A percentile compares a stretch with the other conserved stretches of the same genome.
phyloP scores from a whole-genome alignment of 495 filamentous ascomycete species.

The Chlorociboria aeruginascens region DNA sequence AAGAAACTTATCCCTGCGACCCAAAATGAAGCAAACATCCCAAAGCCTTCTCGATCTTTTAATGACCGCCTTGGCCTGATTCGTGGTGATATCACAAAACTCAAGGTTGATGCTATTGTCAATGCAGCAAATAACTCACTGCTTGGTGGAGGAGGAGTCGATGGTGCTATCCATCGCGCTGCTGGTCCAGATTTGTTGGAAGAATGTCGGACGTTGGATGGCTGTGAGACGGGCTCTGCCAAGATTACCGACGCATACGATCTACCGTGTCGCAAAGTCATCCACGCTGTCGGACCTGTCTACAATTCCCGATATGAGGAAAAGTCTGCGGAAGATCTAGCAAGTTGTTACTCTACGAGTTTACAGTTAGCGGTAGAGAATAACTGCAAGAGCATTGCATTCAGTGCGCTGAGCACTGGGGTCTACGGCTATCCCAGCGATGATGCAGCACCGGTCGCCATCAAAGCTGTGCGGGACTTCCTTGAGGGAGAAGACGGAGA shows the following conservation, averaged over 20 bases:
- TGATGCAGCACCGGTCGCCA: conserved; percentile 56
- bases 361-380: conserved; percentile 59
- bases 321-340: conserved; percentile 33
- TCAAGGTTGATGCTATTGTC: conserved; percentile 74
- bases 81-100: conserved; percentile 70
- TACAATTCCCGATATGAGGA: conserved; percentile 34
- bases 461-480: conserved; percentile 58
- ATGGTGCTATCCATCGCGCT: conserved; percentile 75
- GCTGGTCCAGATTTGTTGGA: conserved; percentile 56
- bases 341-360: conserved; percentile 62
- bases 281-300: conserved; percentile 87
- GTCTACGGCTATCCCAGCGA: conserved; percentile 76
- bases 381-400: conserved; percentile 60
- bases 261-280: conserved; percentile 65
- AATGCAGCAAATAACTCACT: conserved; percentile 82
- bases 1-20: conserved; percentile 23
- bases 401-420: conserved; percentile 75
- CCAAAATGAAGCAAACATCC: background rate
- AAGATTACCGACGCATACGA: conserved; percentile 73
- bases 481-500: conserved; percentile 44
- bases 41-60: conserved; percentile 31
- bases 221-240: conserved; percentile 67
- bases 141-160: conserved; percentile 77
- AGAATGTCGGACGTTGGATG: conserved; percentile 56
- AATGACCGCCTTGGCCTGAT: conserved; percentile 66